A percentile compares a stretch with the other conserved stretches of the same genome.
These are phyloP conservation scores for Cyclotella baltica DNA, from an alignment of 108 stramenopile species.

Conservation along the genomic window DNA sequence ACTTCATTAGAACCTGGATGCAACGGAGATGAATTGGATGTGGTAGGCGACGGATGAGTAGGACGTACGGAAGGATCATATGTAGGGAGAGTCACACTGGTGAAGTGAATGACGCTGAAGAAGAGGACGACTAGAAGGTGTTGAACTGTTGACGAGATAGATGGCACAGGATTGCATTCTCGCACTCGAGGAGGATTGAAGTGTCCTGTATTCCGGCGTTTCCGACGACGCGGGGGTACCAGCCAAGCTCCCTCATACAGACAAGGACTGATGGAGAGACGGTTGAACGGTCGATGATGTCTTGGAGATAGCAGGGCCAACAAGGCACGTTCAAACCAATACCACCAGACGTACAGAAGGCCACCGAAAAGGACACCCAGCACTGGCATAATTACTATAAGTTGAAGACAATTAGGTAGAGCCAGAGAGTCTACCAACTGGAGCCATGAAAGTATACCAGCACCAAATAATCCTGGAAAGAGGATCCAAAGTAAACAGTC, in stretches of 20 bases:
- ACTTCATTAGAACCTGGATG: too few relatives aligned
- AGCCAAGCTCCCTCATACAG: not conserved
- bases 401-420: not conserved
- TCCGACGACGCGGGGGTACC: not conserved
- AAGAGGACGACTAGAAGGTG: not conserved
- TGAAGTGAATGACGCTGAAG: not conserved
- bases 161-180: not conserved
- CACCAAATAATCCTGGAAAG: too few relatives aligned
- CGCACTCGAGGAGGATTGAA: not conserved
- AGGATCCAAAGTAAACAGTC: too few relatives aligned
- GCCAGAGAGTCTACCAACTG: not conserved
- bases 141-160: not conserved
- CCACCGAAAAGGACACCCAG: not conserved
- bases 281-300: not conserved
- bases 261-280: not conserved
- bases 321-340: not conserved
- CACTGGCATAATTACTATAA: not conserved
- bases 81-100: too few relatives aligned
- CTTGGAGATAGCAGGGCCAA: not conserved
- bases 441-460: not conserved
- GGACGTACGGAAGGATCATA: too few relatives aligned
- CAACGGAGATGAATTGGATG: too few relatives aligned
- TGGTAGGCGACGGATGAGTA: too few relatives aligned
- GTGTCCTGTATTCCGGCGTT: not conserved
- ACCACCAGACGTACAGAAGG: not conserved